Conservation (phyloP, 768 basidiomycete genomes). For the Boletellus emodensis region DNA sequence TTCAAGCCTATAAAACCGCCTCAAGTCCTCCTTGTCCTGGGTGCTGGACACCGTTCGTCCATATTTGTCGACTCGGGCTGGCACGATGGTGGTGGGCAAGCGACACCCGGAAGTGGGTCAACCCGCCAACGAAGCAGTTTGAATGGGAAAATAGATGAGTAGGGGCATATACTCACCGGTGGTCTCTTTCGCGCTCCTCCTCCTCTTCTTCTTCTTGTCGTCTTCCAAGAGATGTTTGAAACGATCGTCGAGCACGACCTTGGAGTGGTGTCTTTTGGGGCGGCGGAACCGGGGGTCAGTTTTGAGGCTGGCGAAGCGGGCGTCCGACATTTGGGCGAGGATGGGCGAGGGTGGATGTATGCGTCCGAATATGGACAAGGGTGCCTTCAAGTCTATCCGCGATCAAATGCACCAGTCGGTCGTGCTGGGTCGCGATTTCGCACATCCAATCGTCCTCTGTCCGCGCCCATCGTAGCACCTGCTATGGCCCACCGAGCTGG, state of each 20-base stretch:
- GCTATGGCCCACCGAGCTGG: no score
- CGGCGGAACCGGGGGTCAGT: conserved; percentile 92
- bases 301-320: conserved; percentile 82
- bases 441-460: no score
- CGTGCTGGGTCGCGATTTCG: no score
- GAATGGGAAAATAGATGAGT: not conserved
- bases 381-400: no score
- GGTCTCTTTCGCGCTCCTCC: conserved; percentile 32
- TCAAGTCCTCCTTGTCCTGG: conserved; percentile 71
- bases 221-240: conserved; percentile 77
- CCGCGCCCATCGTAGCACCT: no score
- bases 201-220: conserved; percentile 37
- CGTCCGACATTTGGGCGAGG: conserved; percentile 55
- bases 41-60: conserved; percentile 67
- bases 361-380: no score
- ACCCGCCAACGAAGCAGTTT: not conserved
- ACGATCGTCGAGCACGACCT: conserved; percentile 87
- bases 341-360: no score
- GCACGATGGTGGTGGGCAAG: not conserved
- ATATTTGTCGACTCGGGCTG: conserved; percentile 83
- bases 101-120: not conserved
- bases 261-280: conserved; percentile 73
- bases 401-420: no score
- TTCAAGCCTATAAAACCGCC: conserved; percentile 76
- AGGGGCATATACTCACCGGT: conserved; percentile 9